Percentiles rank a stretch among this genome's conserved stretches.
phyloP scores from a whole-genome alignment of 2,329 filamentous ascomycete species.

The Pseudocercospora cruenta region DNA sequence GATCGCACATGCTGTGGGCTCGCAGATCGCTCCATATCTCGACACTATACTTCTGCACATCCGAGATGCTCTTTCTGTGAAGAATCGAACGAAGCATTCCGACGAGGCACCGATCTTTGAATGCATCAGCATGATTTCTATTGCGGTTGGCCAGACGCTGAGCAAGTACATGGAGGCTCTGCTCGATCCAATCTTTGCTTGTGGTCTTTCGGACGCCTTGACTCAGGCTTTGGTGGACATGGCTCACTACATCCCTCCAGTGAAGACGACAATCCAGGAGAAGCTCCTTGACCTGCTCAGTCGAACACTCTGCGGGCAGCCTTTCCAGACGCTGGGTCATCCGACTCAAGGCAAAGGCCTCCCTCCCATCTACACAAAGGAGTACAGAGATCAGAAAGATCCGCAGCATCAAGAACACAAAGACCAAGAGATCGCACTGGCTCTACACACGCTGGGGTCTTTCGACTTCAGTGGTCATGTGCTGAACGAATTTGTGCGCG shows the following conservation, averaged over 20 bases:
- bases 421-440: constrained; percentile 87
- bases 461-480: constrained; percentile 94
- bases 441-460: constrained; percentile 92
- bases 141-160: constrained; percentile 91
- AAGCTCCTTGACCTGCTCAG: constrained; percentile 93
- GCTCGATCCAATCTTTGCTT: constrained; percentile 94
- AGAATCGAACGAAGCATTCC: constrained; percentile 66
- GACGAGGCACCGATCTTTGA: constrained; percentile 84
- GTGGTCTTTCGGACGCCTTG: constrained; percentile 88
- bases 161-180: constrained; percentile 98
- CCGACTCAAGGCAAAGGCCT: constrained; percentile 83
- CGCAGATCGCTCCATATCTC: constrained; percentile 90
- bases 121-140: constrained; percentile 94
- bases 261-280: constrained; percentile 91
- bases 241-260: constrained; percentile 96
- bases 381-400: constrained; percentile 77
- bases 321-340: constrained; percentile 89
- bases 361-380: constrained; percentile 72
- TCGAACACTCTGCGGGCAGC: constrained; percentile 86
- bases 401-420: constrained; percentile 76
- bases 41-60: constrained; percentile 94
- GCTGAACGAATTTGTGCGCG: constrained; percentile 96
- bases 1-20: constrained; percentile 94
- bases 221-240: constrained; percentile 97
- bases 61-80: constrained; percentile 81